A percentile compares a stretch with the other conserved stretches of the same genome.
These are phyloP conservation scores for Neopestalotiopsis rosae DNA, from an alignment of 2,329 filamentous ascomycete genomes.

Conservation along the genomic window DNA sequence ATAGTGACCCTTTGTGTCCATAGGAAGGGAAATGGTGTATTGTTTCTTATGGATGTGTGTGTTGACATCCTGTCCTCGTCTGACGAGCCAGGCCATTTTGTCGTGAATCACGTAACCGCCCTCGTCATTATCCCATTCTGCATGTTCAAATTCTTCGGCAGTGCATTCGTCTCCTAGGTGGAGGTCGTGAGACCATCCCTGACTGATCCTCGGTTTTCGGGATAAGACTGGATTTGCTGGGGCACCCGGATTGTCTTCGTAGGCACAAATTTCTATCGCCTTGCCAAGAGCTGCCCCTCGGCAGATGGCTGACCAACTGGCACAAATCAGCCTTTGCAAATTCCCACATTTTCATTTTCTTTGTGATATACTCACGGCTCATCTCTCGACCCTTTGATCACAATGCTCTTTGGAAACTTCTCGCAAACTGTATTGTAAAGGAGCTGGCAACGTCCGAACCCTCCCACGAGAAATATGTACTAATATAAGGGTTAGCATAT, in stretches of 20 bases:
- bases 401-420: not conserved
- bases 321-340: not conserved
- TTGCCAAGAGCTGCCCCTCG: not conserved
- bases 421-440: not conserved
- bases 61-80: not conserved
- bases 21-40: not conserved
- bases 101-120: not conserved
- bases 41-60: not conserved
- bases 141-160: not conserved
- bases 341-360: not conserved
- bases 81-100: not conserved
- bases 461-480: constrained; percentile 7
- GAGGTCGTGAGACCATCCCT: not conserved
- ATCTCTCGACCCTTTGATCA: not conserved
- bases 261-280: not conserved
- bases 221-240: not conserved
- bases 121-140: not conserved
- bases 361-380: not conserved
- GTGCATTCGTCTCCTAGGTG: not conserved
- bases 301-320: constrained; percentile 6
- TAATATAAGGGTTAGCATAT: not conserved
- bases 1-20: not conserved
- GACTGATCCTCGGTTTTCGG: not conserved
- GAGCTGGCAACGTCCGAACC: not conserved
- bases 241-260: not conserved